Evolutionary conservation across 257 asterid genomes (phyloP).

Genomic region (Leonotis leonurus): DNA sequence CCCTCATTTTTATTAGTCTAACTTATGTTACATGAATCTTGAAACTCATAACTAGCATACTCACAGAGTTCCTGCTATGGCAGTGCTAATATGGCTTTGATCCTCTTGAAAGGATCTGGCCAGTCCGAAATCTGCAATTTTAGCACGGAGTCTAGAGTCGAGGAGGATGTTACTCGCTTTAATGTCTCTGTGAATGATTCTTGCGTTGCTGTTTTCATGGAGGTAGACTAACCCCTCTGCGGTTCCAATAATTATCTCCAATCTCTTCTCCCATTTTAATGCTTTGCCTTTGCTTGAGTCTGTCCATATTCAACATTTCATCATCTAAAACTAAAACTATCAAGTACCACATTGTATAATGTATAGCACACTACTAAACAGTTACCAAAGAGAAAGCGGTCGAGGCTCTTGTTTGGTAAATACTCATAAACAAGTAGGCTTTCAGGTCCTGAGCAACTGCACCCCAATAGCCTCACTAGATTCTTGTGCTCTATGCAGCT

Average conservation of each 20-base stretch:
- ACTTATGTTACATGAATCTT: background rate
- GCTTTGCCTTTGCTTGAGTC: constrained; percentile 45
- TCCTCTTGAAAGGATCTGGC: constrained; percentile 68
- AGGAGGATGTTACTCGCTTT: constrained; percentile 67
- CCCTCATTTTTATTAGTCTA: background rate
- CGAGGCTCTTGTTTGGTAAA: constrained; percentile 66
- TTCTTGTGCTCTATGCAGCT: constrained; percentile 78
- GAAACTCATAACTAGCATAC: too few species aligned
- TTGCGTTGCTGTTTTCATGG: constrained; percentile 46
- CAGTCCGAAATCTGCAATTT: constrained; percentile 72
- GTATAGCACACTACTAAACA: too few species aligned
- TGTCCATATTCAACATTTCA: constrained; percentile 22
- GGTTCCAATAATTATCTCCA: constrained; percentile 50
- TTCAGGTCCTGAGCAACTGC: constrained; percentile 85
- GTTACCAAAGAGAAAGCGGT: constrained; percentile 68
- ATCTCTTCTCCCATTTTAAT: constrained; percentile 51
- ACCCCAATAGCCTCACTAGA: constrained; percentile 73
- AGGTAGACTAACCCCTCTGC: constrained; percentile 69
- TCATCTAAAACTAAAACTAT: background rate
- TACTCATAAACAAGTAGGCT: constrained; percentile 77
- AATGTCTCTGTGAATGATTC: constrained; percentile 66
- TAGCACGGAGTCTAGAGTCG: constrained; percentile 47
- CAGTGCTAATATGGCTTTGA: constrained; percentile 61
- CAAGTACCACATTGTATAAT: too few species aligned
- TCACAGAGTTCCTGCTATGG: constrained; percentile 67